Base-by-base conservation (phyloP, 768 basidiomycete genomes). In the Vararia minispora region DNA sequence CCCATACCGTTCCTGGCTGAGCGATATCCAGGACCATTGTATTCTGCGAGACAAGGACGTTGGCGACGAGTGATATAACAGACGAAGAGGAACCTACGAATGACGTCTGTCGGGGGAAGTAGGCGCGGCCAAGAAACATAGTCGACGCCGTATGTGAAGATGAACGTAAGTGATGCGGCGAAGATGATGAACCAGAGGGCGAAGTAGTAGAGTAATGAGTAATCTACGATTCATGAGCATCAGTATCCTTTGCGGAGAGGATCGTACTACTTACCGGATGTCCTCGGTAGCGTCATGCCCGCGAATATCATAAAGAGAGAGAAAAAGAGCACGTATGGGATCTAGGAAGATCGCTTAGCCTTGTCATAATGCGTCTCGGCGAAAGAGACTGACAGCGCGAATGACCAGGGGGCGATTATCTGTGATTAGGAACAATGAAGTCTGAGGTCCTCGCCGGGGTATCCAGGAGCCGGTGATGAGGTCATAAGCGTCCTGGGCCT, bases 61-160 rank as follows among this genome's bases (percentile, higher is more conserved):
- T n/a, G n/a, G n/a, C n/a, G n/a, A n/a, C n/a, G n/a, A n/a, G n/a
- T n/a, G n/a, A n/a, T n/a, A n/a, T n/a, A n/a, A n/a, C n/a, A n/a
- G n/a, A n/a, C n/a, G n/a, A n/a, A n/a, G n/a, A n/a, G n/a, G n/a
- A n/a, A n/a, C n/a, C n/a, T n/a, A 53, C 84, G 77, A 40, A 98
- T 80, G 36, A 79, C 65, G 40, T 89, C 85, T 21, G 65, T 63
- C 4, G 80, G 76, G 0, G 88, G 83, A 46, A 84, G 72, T 39
- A 99, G 69, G 9, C 81, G 74, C 10, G 95, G 95, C 87, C 91
- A 97, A 12, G 84, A 74, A 39, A 99, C 94, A 55, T 95, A 99
- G 44, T 90, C 86, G 46, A 92, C 78, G 26, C 92, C 94, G 58
- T 94, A 72, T n/a, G 73, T 58, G 51, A 79, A 47, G 47, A 98